Conservation (phyloP, 2,329 filamentous ascomycete genomes). For the Claviceps capensis region DNA sequence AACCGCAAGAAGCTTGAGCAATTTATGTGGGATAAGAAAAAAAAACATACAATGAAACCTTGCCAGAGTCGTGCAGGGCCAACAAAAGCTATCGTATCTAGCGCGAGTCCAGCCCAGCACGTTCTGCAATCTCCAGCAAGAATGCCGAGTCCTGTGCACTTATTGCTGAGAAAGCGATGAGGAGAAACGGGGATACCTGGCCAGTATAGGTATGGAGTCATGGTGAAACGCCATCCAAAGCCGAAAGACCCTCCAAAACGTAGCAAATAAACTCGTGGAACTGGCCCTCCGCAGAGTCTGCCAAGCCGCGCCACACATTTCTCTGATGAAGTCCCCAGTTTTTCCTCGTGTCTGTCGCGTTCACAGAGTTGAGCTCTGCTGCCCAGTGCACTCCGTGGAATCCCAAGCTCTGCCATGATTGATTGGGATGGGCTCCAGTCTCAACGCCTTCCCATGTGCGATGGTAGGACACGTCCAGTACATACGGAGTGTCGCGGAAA, state of each 20-base stretch:
- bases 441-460: constrained; percentile 14
- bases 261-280: constrained; percentile 17
- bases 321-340: constrained; percentile 18
- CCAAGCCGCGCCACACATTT: constrained; percentile 20
- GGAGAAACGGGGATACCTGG: no score
- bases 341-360: constrained; percentile 12
- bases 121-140: not conserved
- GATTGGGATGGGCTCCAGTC: constrained; percentile 9
- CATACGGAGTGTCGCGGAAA: constrained; percentile 17
- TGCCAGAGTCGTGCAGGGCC: not conserved
- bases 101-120: not conserved
- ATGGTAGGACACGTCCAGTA: constrained; percentile 19
- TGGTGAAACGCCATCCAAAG: constrained; percentile 2
- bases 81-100: not conserved
- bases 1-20: not conserved
- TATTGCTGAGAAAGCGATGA: no score
- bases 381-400: constrained; percentile 23
- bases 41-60: not conserved
- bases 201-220: not conserved
- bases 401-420: constrained; percentile 18
- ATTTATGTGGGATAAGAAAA: not conserved
- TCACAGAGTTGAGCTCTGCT: constrained; percentile 19
- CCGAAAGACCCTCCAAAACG: constrained; percentile 18
- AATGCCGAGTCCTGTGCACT: not conserved
- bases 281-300: constrained; percentile 12